A percentile compares a stretch with the other conserved stretches of the same genome.
Evolutionary conservation across 352 stramenopile genomes (phyloP).

Genomic region (Aphanomyces invadans): DNA sequence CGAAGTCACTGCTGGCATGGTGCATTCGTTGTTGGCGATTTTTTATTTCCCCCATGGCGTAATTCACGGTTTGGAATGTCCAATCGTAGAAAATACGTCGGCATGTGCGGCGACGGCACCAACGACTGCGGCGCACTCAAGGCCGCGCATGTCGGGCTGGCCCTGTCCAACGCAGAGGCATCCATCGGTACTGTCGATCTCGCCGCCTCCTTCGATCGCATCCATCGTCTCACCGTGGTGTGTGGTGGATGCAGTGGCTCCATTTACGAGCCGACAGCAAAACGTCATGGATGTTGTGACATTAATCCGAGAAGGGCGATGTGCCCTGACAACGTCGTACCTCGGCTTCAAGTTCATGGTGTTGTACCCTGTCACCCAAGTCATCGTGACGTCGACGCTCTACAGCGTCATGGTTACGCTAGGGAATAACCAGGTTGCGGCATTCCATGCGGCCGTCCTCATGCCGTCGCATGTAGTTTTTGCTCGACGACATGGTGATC

Average conservation of each 20-base stretch:
- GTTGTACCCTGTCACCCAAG: conserved; percentile 53
- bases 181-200: conserved; percentile 28
- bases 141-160: conserved; percentile 45
- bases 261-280: conserved; percentile 50
- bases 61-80: background rate
- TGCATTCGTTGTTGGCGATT: too few species aligned
- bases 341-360: conserved; percentile 49
- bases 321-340: conserved; percentile 44
- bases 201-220: too few species aligned
- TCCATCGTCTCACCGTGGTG: too few species aligned
- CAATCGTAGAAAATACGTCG: conserved; percentile 12
- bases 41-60: too few species aligned
- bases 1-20: too few species aligned
- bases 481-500: conserved; percentile 39
- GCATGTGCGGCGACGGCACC: conserved; percentile 16
- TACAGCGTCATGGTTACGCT: conserved; percentile 34
- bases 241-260: conserved; percentile 43
- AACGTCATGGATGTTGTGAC: conserved; percentile 38
- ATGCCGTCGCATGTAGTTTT: conserved; percentile 33
- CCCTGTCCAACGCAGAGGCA: conserved; percentile 44
- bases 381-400: conserved; percentile 37
- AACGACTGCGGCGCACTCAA: conserved; percentile 57
- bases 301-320: conserved; percentile 45
- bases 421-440: conserved; percentile 40
- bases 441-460: background rate